phyloP scores from a whole-genome alignment of 192 early-diverging fungal genomes.

The Linnemannia zychae region DNA sequence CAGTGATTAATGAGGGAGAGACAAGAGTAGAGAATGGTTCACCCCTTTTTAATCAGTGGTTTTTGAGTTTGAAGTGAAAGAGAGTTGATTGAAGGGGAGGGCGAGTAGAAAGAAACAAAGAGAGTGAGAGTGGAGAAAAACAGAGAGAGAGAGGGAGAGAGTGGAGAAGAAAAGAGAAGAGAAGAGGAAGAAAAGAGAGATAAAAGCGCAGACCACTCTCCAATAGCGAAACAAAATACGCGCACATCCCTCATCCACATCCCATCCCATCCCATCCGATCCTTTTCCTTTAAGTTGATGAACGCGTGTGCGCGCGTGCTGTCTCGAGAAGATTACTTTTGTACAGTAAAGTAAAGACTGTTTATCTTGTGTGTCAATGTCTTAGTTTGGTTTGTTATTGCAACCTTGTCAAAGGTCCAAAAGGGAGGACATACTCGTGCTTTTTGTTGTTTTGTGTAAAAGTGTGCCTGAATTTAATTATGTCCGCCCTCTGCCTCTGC shows the following conservation, averaged over 20 bases:
- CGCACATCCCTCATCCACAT: not conserved
- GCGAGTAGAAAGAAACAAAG: not conserved
- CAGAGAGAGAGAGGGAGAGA: not conserved
- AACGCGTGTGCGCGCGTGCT: not conserved
- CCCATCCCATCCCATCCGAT: no score
- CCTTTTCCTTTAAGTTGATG: no score
- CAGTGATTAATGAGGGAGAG: no score
- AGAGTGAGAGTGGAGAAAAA: not conserved
- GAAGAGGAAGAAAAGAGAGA: not conserved
- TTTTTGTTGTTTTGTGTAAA: not conserved
- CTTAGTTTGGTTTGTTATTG: no score
- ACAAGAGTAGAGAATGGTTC: not conserved
- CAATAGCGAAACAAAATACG: no score
- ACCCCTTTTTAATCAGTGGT: not conserved
- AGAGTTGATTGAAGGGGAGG: not conserved
- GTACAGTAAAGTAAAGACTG: not conserved
- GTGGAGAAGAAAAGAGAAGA: not conserved
- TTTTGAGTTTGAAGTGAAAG: not conserved
- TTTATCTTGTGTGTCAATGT: no score
- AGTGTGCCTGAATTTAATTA: not conserved
- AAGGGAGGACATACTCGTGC: constrained; percentile 21
- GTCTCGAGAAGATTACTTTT: not conserved
- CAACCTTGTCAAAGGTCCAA: no score
- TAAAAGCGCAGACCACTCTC: not conserved
- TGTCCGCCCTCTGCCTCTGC: not conserved